Percentiles rank a stretch among this genome's conserved stretches.
Conservation (phyloP, 2,329 filamentous ascomycete species). For the Didymella exigua region DNA sequence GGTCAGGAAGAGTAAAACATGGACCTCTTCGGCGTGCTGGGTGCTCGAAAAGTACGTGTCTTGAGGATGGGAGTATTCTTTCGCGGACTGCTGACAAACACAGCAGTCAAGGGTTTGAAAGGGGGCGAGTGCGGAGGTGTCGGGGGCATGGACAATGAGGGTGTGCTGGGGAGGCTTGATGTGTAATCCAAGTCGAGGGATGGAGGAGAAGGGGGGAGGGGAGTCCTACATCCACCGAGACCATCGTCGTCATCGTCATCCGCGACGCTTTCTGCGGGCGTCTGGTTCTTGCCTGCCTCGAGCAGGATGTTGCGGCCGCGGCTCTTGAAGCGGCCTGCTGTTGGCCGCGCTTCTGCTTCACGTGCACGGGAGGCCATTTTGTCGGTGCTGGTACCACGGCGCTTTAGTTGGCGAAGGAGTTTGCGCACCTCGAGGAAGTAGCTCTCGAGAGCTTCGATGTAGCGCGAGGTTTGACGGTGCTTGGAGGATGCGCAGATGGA, state of each 20-base stretch:
- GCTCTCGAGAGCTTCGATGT: constrained; percentile 85
- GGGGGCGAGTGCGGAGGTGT: constrained; percentile 46
- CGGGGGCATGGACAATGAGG: constrained; percentile 23
- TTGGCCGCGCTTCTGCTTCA: constrained; percentile 62
- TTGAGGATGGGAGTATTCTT: constrained; percentile 14
- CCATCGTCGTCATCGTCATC: constrained; percentile 83
- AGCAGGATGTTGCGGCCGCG: constrained; percentile 74
- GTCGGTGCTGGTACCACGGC: constrained; percentile 58
- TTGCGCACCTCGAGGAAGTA: constrained; percentile 92
- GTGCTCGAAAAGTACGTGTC: constrained; percentile 25
- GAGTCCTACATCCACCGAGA: constrained; percentile 78
- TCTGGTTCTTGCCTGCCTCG: constrained; percentile 57
- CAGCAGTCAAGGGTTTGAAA: constrained; percentile 41
- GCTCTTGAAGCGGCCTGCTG: constrained; percentile 65
- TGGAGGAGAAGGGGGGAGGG: constrained; percentile 44
- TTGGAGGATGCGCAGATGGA: constrained; percentile 92
- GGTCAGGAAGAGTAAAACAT: constrained; percentile 15
- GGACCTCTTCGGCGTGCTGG: not conserved
- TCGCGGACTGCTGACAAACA: constrained; percentile 34
- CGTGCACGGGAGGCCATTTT: constrained; percentile 63
- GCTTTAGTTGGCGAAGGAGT: constrained; percentile 73
- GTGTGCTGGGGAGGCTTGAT: constrained; percentile 17
- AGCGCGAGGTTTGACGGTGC: constrained; percentile 89
- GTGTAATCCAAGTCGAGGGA: constrained; percentile 28
- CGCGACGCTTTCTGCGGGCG: constrained; percentile 70